A percentile compares a stretch with the other conserved stretches of the same genome.
phyloP scores from a whole-genome alignment of 2,329 filamentous ascomycete genomes.

The Metarhizium sp. region DNA sequence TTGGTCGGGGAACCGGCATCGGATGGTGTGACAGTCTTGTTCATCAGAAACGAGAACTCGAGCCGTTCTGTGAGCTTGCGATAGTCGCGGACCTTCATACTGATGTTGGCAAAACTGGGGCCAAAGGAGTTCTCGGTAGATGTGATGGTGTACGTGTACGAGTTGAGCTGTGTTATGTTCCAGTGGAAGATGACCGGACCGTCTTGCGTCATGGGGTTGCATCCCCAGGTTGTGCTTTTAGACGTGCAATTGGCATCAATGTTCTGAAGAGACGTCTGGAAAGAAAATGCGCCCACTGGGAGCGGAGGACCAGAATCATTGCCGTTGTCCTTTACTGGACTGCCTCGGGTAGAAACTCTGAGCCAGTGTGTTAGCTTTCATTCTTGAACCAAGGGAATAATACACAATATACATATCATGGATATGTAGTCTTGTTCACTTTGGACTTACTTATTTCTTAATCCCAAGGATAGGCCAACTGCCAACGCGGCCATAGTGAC shows the following conservation, averaged over 20 bases:
- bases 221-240: conserved; percentile 49
- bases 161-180: conserved; percentile 39
- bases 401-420: neutral
- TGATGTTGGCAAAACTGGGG: conserved; percentile 43
- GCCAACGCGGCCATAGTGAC: conserved; percentile 25
- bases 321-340: neutral
- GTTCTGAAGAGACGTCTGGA: conserved; percentile 48
- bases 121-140: conserved; percentile 43
- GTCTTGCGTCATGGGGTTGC: conserved; percentile 42
- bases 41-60: conserved; percentile 43
- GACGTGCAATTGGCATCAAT: conserved; percentile 47
- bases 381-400: neutral
- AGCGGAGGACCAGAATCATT: conserved; percentile 26
- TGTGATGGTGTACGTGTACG: conserved; percentile 40
- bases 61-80: conserved; percentile 44
- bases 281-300: conserved; percentile 52
- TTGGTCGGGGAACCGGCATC: conserved; percentile 31
- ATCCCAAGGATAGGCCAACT: conserved; percentile 30
- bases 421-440: neutral
- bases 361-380: neutral
- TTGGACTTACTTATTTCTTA: conserved; percentile 20
- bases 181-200: conserved; percentile 48
- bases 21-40: conserved; percentile 42
- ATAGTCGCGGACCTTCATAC: conserved; percentile 38
- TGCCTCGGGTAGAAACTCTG: conserved; percentile 4